Percentiles rank a stretch among this genome's conserved stretches.
Evolutionary conservation across 2,329 filamentous ascomycete species (phyloP).

Genomic region (Pyrenophora graminea): DNA sequence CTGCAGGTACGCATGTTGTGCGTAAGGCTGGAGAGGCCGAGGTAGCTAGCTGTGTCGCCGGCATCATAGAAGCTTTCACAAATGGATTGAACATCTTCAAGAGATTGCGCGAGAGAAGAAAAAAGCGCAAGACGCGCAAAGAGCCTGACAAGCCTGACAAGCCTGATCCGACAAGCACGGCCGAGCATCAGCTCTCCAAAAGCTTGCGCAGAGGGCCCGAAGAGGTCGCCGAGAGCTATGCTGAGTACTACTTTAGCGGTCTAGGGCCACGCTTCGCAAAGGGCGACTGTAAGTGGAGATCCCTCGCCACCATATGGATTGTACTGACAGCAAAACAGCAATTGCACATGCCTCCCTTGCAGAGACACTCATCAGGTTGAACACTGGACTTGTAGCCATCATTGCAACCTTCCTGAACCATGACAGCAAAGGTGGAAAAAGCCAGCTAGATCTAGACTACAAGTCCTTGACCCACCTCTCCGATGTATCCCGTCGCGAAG

Average conservation of each 20-base stretch:
- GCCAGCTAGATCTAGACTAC: slow-evolving; percentile 48
- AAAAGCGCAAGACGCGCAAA: slow-evolving; percentile 37
- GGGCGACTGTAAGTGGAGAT: slow-evolving; percentile 49
- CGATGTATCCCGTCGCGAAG: slow-evolving; percentile 52
- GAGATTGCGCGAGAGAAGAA: slow-evolving; percentile 43
- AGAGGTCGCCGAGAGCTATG: slow-evolving; percentile 51
- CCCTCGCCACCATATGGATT: neutral
- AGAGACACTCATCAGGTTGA: slow-evolving; percentile 52
- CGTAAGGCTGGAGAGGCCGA: slow-evolving; percentile 30
- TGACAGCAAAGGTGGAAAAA: slow-evolving; percentile 39
- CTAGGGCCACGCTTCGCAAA: slow-evolving; percentile 48
- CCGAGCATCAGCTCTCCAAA: slow-evolving; percentile 47
- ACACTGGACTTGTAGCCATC: slow-evolving; percentile 53
- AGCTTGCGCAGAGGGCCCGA: slow-evolving; percentile 49
- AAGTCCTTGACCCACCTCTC: slow-evolving; percentile 51
- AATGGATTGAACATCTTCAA: slow-evolving; percentile 53
- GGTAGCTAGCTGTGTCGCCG: slow-evolving; percentile 44
- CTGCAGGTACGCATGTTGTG: slow-evolving; percentile 14
- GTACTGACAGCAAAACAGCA: slow-evolving; percentile 32
- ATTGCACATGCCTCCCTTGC: slow-evolving; percentile 53
- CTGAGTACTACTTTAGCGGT: slow-evolving; percentile 39
- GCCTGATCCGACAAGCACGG: slow-evolving; percentile 29
- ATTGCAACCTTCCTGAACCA: slow-evolving; percentile 51
- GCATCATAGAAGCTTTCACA: slow-evolving; percentile 52
- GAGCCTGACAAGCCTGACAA: slow-evolving; percentile 22